A percentile compares a stretch with the other conserved stretches of the same genome.
Conservation (phyloP, 805 yeast genomes). For the Lipomyces yamadae region DNA sequence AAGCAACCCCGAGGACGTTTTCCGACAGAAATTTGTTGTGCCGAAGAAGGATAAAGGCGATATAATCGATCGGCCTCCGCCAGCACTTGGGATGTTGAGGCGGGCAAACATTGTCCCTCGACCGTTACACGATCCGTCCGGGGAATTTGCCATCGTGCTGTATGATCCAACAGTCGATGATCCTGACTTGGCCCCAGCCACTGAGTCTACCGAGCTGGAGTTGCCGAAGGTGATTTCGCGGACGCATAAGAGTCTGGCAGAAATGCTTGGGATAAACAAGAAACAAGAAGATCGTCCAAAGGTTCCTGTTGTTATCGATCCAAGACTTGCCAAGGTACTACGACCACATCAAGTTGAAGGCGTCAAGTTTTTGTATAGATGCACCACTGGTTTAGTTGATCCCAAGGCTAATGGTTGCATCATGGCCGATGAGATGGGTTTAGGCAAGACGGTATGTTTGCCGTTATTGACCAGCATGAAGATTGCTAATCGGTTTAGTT, state of each 20-base stretch:
- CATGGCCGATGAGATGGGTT: conserved; percentile 98
- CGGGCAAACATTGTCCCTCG: conserved; percentile 72
- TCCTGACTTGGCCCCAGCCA: conserved; percentile 30
- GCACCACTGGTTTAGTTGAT: conserved; percentile 78
- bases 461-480: not conserved
- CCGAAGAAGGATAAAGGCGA: conserved; percentile 31
- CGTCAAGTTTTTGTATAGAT: conserved; percentile 84
- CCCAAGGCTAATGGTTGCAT: conserved; percentile 87
- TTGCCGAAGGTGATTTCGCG: conserved; percentile 11
- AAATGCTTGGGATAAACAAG: conserved; percentile 71
- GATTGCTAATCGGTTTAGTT: conserved; percentile 43
- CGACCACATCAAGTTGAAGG: conserved; percentile 98
- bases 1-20: conserved; percentile 26
- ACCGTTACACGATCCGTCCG: conserved; percentile 93
- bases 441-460: conserved; percentile 70
- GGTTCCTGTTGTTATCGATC: conserved; percentile 96
- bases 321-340: conserved; percentile 75
- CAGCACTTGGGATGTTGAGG: conserved; percentile 82
- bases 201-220: conserved; percentile 17
- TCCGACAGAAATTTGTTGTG: conserved; percentile 32
- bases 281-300: conserved; percentile 66
- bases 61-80: conserved; percentile 54
- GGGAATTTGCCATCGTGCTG: conserved; percentile 89
- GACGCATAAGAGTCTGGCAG: conserved; percentile 69
- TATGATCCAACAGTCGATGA: conserved; percentile 93